A percentile compares a stretch with the other conserved stretches of the same genome.
phyloP scores from a whole-genome alignment of 306 rosid species.

The Cucumis cinereus region DNA sequence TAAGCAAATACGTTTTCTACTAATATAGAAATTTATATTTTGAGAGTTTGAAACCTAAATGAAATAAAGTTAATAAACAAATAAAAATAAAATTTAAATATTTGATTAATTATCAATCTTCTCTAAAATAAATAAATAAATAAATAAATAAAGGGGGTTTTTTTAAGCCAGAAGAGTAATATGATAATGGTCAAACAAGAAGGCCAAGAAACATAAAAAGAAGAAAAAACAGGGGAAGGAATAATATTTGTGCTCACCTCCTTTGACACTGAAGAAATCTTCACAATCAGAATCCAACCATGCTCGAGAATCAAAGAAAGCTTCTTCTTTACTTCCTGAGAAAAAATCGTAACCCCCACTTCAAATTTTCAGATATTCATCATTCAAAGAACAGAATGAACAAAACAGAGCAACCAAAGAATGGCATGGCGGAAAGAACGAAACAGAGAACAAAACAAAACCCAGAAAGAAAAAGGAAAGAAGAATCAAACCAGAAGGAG shows the following conservation, averaged over 20 bases:
- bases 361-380: not conserved
- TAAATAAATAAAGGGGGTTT: too few relatives aligned
- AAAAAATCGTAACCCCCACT: not conserved
- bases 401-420: not conserved
- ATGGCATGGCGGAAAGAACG: not conserved
- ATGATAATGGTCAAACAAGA: not conserved
- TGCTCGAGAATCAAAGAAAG: conserved; percentile 1
- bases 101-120: too few relatives aligned
- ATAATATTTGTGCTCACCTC: not conserved
- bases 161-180: not conserved
- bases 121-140: too few relatives aligned
- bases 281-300: conserved; percentile 6
- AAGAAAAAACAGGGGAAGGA: not conserved
- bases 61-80: not conserved
- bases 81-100: not conserved
- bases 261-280: conserved; percentile 7
- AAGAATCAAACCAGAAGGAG: not conserved
- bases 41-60: too few relatives aligned
- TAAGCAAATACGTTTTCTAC: too few relatives aligned
- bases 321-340: not conserved
- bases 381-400: not conserved
- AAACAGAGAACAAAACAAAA: not conserved
- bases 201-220: not conserved
- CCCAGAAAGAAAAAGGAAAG: not conserved
- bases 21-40: too few relatives aligned